Conservation (phyloP, 208 protist species). For the Tritrichomonas musculus region DNA sequence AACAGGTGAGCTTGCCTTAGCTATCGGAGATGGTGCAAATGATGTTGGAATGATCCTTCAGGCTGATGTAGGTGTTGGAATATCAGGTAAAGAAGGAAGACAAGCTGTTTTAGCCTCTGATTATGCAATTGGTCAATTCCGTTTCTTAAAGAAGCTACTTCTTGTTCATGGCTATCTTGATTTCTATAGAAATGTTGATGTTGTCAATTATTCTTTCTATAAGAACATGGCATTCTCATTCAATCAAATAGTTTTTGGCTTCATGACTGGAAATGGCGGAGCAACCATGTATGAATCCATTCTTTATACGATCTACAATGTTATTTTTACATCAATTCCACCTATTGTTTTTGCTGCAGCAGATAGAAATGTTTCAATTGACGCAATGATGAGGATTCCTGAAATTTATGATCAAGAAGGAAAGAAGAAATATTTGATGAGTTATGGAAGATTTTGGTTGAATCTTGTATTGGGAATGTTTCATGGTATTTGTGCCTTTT, state of each 20-base stretch:
- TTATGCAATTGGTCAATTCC: slow-evolving; percentile 79
- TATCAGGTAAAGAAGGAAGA: slow-evolving; percentile 49
- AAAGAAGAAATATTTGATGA: neutral
- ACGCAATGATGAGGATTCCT: neutral
- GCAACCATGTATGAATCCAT: slow-evolving; percentile 40
- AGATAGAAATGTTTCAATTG: neutral
- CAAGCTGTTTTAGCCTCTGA: slow-evolving; percentile 61
- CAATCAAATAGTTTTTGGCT: slow-evolving; percentile 39
- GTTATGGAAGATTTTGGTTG: neutral
- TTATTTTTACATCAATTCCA: slow-evolving; percentile 43
- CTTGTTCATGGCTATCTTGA: slow-evolving; percentile 81
- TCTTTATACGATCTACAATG: slow-evolving; percentile 36
- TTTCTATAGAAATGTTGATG: slow-evolving; percentile 71
- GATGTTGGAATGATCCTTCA: slow-evolving; percentile 54
- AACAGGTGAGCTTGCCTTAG: slow-evolving; percentile 35
- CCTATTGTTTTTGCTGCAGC: slow-evolving; percentile 36
- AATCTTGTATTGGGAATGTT: neutral
- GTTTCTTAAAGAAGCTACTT: slow-evolving; percentile 73
- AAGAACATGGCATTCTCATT: slow-evolving; percentile 60
- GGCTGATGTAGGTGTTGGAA: slow-evolving; percentile 38
- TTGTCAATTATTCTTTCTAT: slow-evolving; percentile 92
- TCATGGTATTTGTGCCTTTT: neutral
- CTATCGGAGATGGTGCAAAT: slow-evolving; percentile 56
- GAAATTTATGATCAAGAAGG: neutral
- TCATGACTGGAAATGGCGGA: slow-evolving; percentile 42